Evolutionary conservation across 148 eudicot species (phyloP), one percentile per base, ranked within the genome.

Genomic region (Nepenthes mirabilis): DNA sequence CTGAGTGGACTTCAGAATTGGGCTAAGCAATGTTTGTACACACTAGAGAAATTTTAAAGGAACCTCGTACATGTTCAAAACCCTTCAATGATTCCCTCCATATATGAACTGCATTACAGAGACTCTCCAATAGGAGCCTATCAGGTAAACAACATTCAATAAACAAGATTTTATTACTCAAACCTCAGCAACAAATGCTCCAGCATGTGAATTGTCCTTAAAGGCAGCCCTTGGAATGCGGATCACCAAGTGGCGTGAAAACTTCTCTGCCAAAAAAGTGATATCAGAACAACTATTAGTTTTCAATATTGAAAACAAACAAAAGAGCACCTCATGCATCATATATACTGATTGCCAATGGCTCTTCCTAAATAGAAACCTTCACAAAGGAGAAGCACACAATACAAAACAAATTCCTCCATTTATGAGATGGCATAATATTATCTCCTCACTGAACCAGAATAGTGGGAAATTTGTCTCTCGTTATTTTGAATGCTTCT

Each of bases 111-210:
- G 45, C 45, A 40, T 35, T 32, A 40, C 11, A 43, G 61, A 52
- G 34, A 48, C 23, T 12, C 13, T 10, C 55, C 34, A 45, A 14
- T 14, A 32, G 1, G 34, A 56, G 48, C 11, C 32, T 11, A 57
- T 47, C n/a, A 53, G n/a, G 43, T 47, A 37, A 34, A 14, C 36
- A 33, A 32, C 52, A 43, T 14, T 23, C 23, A 33, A 36, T 56
- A 49, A 49, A 12, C 52, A 6, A 10, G 3, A 5, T 10, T 11
- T 5, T 11, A 11, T 5, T 2, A 49, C 45, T 3, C 72, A 66
- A 75, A 93, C 98, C 96, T 93, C 98, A 14, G 90, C 76, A 72
- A 93, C 88, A 77, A 93, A 93, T 68, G 91, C 88, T 71, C 98
- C 98, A 67, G 66, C 89, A 71, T 93, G 96, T 62, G 81, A 79